Base-by-base conservation (phyloP, 2,329 filamentous ascomycete species). In the Celoporthe dispersa region DNA sequence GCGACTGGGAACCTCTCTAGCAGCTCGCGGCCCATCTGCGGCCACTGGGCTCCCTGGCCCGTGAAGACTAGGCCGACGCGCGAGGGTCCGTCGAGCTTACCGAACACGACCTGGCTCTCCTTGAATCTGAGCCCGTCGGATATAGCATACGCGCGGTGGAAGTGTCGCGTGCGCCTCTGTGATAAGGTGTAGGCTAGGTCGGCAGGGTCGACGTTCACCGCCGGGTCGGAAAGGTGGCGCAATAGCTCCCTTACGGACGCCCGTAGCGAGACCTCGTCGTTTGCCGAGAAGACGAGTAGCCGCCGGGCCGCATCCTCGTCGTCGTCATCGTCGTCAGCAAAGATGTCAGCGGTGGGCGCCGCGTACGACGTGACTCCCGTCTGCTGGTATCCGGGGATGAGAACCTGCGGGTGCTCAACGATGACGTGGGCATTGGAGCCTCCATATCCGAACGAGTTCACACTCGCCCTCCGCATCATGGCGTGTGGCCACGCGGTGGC, bases 21-120 rank as follows among this genome's bases (percentile, higher is more conserved):
- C 7, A 78, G 68, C 6, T 75, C 72, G 5, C 51, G 65, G 8
- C 76, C 78, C 76, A 80, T 76, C 19, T 73, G 70, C 0, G 73
- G 62, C 75, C 74, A 77, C 41, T 76, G 74, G 0, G 76, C 74
- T 7, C 75, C 75, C 66, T 76, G 75, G 6, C 75, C 75, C 16
- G 75, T 77, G 59, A 77, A 75, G 14, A 76, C 70, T 35, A 71
- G 76, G 12, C 69, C 71, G 8, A 75, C 35, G 0, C 48, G 33
- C 0, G 71, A 68, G 0, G 25, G 0, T 0, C 73, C 9, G 0
- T 61, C 2, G 9, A 72, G 68, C 25, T 73, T 73, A 2, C 67
- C 69, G 11, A 60, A 11, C 4, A 44, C n/a, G 41, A 69, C 61
- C 7, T 66, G 63, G 5, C 14, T 41, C 14, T 33, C 31, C 1